These are phyloP conservation scores for Phytopythium ostracodes DNA, from an alignment of 352 stramenopile species.

Conservation along the genomic window DNA sequence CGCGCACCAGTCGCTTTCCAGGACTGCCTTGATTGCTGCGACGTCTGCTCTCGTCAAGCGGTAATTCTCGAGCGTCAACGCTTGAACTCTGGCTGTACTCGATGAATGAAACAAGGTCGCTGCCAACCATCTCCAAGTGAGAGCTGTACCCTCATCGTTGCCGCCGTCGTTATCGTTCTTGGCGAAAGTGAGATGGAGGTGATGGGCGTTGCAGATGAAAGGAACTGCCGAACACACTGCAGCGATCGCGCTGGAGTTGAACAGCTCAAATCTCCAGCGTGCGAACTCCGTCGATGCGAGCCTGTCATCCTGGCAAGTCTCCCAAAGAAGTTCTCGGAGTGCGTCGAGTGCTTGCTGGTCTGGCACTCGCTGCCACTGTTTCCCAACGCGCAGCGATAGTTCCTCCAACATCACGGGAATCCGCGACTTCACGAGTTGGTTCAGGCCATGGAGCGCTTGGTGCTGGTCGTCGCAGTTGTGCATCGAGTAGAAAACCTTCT, in stretches of 20 bases:
- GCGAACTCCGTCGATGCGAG: slow-evolving; percentile 3
- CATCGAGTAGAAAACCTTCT: slow-evolving; percentile 4
- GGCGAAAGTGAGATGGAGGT: slow-evolving; percentile 8
- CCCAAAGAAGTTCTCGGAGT: not conserved
- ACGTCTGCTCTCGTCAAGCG: slow-evolving; percentile 14
- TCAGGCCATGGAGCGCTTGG: not conserved
- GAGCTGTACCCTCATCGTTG: not conserved
- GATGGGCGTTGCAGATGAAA: slow-evolving; percentile 8
- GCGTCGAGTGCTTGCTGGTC: not conserved
- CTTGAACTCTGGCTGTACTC: slow-evolving; percentile 6
- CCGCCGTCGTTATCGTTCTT: not conserved
- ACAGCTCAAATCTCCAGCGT: slow-evolving; percentile 6
- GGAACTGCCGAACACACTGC: slow-evolving; percentile 13
- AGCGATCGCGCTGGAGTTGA: slow-evolving; percentile 7
- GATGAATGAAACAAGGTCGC: slow-evolving; percentile 17
- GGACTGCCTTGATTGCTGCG: not conserved
- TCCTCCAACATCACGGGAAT: not conserved
- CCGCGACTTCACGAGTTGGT: not conserved
- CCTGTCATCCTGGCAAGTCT: not conserved
- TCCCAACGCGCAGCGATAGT: not conserved
- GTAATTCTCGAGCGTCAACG: slow-evolving; percentile 14
- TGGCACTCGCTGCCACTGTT: not conserved
- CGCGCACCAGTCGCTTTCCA: slow-evolving; percentile 12
- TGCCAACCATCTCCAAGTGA: slow-evolving; percentile 18
- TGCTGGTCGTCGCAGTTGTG: not conserved